These are phyloP conservation scores for Ustilago nuda DNA, from an alignment of 1,284 basidiomycete genomes.

Conservation along the genomic window DNA sequence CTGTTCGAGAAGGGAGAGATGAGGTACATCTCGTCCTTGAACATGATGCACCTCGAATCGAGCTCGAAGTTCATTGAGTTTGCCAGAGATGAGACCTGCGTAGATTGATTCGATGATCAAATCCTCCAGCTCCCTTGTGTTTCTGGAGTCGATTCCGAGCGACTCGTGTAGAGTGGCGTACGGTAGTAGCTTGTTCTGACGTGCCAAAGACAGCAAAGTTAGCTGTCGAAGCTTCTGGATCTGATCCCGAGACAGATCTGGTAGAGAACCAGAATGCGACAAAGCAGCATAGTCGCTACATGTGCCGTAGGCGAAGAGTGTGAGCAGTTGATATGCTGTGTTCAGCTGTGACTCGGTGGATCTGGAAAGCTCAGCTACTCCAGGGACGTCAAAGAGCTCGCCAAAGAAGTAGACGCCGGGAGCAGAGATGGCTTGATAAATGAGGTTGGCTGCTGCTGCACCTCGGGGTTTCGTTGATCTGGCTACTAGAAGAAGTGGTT, in stretches of 20 bases:
- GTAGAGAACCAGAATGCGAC: neutral
- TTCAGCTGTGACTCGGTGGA: constrained; percentile 49
- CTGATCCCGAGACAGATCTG: constrained; percentile 76
- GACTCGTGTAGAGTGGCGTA: constrained; percentile 38
- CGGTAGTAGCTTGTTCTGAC: constrained; percentile 25
- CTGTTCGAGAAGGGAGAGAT: constrained; percentile 5
- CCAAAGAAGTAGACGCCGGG: constrained; percentile 89
- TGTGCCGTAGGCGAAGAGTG: constrained; percentile 89
- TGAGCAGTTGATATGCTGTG: constrained; percentile 73
- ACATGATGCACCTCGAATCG: constrained; percentile 90
- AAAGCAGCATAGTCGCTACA: constrained; percentile 74
- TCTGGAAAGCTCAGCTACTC: constrained; percentile 76
- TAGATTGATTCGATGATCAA: constrained; percentile 96
- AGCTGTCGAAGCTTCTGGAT: constrained; percentile 89
- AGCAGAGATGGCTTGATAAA: constrained; percentile 85
- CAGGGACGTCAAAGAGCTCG: constrained; percentile 83
- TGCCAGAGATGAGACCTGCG: constrained; percentile 84
- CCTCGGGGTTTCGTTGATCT: constrained; percentile 83
- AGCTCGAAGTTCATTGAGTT: constrained; percentile 87
- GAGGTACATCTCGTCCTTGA: constrained; percentile 82
- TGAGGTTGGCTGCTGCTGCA: constrained; percentile 86
- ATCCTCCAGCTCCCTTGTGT: constrained; percentile 82
- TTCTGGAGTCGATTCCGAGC: constrained; percentile 71
- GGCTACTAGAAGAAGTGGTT: constrained; percentile 83
- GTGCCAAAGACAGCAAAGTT: constrained; percentile 78